Base-by-base conservation (phyloP, 2,329 filamentous ascomycete species). In the Purpureocillium lavendulum region DNA sequence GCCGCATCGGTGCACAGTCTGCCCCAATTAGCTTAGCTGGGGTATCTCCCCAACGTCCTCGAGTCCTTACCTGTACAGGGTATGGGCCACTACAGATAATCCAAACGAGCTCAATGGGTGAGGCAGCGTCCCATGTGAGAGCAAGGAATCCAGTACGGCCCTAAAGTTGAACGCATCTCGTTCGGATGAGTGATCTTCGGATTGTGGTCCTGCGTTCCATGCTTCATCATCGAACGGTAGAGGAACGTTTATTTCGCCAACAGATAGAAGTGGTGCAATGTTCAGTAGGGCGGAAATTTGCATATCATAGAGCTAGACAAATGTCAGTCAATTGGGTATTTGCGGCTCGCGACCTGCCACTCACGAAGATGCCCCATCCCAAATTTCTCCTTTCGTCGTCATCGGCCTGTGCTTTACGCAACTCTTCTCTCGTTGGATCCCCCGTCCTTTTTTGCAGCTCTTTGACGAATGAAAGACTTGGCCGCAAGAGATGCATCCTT, bases 401-500 rank as follows among this genome's bases (percentile, higher is more conserved):
- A 12, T 34, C 39, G 24, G 39, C 39, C 4, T 24, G 4, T 8
- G 39, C 39, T 15, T 29, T 26, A 5, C 35, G 32, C 17, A 40
- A 21, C 28, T 40, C 24, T 16, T 36, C 17, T n/a, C 18, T 11
- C 8, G 39, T 31, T 13, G 39, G 28, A n/a, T n/a, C 5, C 2
- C 17, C 16, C 9, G 3, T 14, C 4, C 38, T 12, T n/a, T 36
- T 40, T 24, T 31, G 39, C 33, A 40, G 12, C 33, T 40, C 39
- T 7, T 36, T 14, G 5, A 36, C 33, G 32, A 40, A 40, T 17
- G 39, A 40, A 10, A 40, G 39, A 14, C 39, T 33, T 11, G 39
- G 39, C 8, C 39, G 39, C 12, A 40, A 33, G 11, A 40, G 39
- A 18, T 40, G 39, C 39, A 40, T 40, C 29, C 39, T 36, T 33